Base-by-base conservation (phyloP, 176 grass and related monocot species). In the Bolboschoenus planiculmis region DNA sequence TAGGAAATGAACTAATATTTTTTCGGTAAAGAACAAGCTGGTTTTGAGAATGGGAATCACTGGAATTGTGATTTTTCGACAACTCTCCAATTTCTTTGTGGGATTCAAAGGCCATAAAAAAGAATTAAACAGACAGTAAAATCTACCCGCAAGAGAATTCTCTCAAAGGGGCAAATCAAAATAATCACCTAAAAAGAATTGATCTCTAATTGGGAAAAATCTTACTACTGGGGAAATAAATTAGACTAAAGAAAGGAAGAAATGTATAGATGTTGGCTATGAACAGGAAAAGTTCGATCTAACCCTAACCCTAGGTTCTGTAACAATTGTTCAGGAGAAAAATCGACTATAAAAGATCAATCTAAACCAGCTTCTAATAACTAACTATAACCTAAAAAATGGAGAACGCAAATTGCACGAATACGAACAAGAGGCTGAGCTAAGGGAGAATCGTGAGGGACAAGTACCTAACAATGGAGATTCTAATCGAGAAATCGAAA, bases 81-180 rank as follows among this genome's bases (percentile, higher is more conserved):
- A 78, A 89, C 23, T 83, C 83, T 88, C 79, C 73, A 79, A 50
- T 87, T 88, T 35, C 62, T 53, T 87, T 90, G 40, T 70, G 88
- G 85, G 74, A 98, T 78, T 92, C 90, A 78, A 91, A 92, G 90
- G 63, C 95, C 95, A 98, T 98, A 94, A 93, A 97, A 92, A 7
- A 56, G 73, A 39, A 56, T 39, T 77, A 75, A 76, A 59, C 78
- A 65, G 46, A 80, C 40, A 13, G 30, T 60, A 73, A 80, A 59
- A 20, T 66, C 68, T 84, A 57, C 16, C 44, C 80, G 62, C 36
- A 30, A 66, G 30, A 53, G 8, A 83, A 61, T 70, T 34, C 56
- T 46, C 83, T 36, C 40, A 54, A 87, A 24, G 74, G 23, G 33
- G 21, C 30, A 67, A 36, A 34, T 47, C 21, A 46, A 48, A 62